Conservation (phyloP, 257 asterid species). For the Solanum etuberosum region DNA sequence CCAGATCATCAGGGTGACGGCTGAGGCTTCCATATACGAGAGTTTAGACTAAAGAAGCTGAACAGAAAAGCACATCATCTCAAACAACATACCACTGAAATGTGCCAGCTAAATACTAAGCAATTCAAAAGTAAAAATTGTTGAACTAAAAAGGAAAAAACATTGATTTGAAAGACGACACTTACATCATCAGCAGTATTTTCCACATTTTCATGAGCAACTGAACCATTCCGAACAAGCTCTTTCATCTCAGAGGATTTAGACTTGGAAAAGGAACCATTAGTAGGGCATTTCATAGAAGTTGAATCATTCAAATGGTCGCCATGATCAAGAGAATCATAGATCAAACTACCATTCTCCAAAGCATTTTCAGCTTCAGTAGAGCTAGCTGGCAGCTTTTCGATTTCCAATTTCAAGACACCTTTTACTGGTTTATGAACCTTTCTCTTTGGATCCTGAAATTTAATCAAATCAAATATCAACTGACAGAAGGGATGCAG, state of each 20-base stretch:
- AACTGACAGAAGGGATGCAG: background rate
- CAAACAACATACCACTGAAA: background rate
- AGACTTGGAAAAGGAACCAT: slow-evolving; percentile 39
- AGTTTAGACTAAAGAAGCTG: background rate
- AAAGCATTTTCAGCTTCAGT: slow-evolving; percentile 48
- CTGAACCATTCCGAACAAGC: slow-evolving; percentile 62
- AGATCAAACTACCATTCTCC: slow-evolving; percentile 37
- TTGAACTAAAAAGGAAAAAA: background rate
- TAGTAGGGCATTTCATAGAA: slow-evolving; percentile 27
- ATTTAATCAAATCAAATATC: background rate
- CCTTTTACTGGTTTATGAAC: slow-evolving; percentile 97
- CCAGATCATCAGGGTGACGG: background rate
- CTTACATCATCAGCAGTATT: slow-evolving; percentile 58
- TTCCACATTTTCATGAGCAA: slow-evolving; percentile 37
- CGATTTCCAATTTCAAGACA: slow-evolving; percentile 81
- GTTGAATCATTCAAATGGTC: slow-evolving; percentile 24
- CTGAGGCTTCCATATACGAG: background rate
- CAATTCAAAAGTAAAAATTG: background rate
- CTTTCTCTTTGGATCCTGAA: slow-evolving; percentile 93
- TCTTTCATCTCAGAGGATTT: slow-evolving; percentile 41
- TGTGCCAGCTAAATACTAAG: background rate
- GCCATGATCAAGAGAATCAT: slow-evolving; percentile 45
- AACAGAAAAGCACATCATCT: background rate
- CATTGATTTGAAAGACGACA: background rate
- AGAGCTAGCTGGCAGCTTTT: slow-evolving; percentile 66